Evolutionary conservation across 1,139 yeast genomes (phyloP).

Genomic region (Pichia sp.): DNA sequence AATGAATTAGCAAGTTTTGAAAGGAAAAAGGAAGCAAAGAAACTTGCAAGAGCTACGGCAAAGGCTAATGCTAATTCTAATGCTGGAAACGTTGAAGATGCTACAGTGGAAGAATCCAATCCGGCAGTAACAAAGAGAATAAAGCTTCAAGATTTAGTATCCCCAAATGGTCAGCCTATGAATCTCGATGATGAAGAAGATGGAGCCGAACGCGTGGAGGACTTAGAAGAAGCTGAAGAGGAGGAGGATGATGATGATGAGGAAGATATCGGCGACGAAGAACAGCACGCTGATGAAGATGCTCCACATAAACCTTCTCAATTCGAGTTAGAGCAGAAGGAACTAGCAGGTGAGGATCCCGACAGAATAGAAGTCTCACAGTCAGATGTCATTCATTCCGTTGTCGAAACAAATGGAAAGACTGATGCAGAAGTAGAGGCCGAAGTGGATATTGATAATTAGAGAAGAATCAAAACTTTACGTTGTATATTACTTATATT

Average conservation of each 20-base stretch:
- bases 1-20: constrained; percentile 43
- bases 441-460: constrained; percentile 4
- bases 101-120: too few relatives aligned
- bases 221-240: constrained; percentile 14
- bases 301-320: constrained; percentile 14
- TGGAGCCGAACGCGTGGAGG: constrained; percentile 14
- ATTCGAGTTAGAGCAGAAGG: constrained; percentile 19
- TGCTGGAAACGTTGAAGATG: constrained; percentile 4
- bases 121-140: background rate
- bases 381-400: background rate
- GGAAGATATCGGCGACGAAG: background rate
- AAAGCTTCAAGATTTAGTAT: background rate
- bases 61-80: constrained; percentile 17
- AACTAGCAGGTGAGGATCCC: constrained; percentile 17
- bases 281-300: constrained; percentile 11
- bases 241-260: constrained; percentile 15
- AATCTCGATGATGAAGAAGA: constrained; percentile 18
- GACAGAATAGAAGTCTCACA: too few relatives aligned
- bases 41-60: constrained; percentile 23
- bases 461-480: background rate
- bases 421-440: constrained; percentile 7
- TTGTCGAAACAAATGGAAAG: constrained; percentile 1
- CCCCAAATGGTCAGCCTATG: constrained; percentile 8
- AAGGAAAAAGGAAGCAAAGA: constrained; percentile 34
- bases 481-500: too few relatives aligned